Base-by-base conservation (phyloP, 257 asterid species). In the Gentiana straminea region DNA sequence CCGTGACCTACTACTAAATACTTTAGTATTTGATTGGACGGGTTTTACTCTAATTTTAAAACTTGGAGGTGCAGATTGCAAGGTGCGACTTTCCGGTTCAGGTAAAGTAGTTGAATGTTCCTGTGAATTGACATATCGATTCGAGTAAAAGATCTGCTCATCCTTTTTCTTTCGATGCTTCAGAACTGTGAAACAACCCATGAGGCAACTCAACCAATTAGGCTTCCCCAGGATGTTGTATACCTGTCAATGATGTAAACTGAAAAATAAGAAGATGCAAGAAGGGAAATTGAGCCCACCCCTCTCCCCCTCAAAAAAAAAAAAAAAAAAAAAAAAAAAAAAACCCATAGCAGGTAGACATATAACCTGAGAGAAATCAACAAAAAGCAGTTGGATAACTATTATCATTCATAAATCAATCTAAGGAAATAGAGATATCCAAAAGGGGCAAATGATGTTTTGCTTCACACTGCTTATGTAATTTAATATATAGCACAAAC, bases 1-100 rank as follows among this genome's bases (percentile, higher is more conserved):
- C 35, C 95, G 75, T 47, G 61, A 52, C 74, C 95, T 74, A 70
- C 64, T 72, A 59, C 66, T 71, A 53, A 74, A 64, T 43, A 70
- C 71, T 49, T 65, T 66, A 36, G 49, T 63, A 62, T 55, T 72
- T 13, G 81, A 55, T 41, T 70, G 83, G 13, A 68, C 63, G 32
- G 86, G 84, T 68, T 87, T 78, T 33, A 62, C 90, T 65, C 97
- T 66, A 32, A 74, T 79, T 62, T 80, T 76, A 65, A 89, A 89
- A 78, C 97, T 89, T n/a, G 97, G 81, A 3, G 97, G 97, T 7
- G 97, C 97, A 10, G 97, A 89, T 54, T 75, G 97, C 64, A 88
- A 63, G 2, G 86, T 70, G 54, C 86, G 94, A 3, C 84, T 75
- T 3, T 35, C 76, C 12, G 97, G 97, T 77, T 78, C 95, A 35